Evolutionary conservation across 495 filamentous ascomycete species (phyloP), one percentile per base, ranked within the genome.

Genomic region (Pseudomonodictys pantanalensis): DNA sequence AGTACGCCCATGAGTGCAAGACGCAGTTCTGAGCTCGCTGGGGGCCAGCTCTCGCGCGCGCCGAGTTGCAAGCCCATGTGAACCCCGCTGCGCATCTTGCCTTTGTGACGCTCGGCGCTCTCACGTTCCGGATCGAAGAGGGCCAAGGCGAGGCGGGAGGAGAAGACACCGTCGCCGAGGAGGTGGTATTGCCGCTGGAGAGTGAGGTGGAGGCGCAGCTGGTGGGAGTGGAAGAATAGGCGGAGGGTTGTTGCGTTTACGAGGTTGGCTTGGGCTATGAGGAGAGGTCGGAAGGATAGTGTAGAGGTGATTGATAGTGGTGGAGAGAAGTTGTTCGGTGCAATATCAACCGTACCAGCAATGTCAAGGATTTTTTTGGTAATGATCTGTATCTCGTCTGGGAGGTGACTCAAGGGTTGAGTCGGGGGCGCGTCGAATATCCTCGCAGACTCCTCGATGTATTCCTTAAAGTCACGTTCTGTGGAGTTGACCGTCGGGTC

Each of bases 1-100:
- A 98, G 77, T 11, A 97, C 79, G 0, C 90, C 92, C 79, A 91
- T 95, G 35, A 98, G 77, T 12, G 89, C 90, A 2, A 97, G 78
- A 0, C 90, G 84, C 26, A 98, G 76, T 66, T 98, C 93, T 4
- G 91, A 96, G 70, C 88, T 93, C 29, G 91, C 90, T 7, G 93
- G 92, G 23, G 92, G 92, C 93, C 92, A 97, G 24, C 79, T 88
- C 44, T 88, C 82, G 56, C 90, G 80, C 17, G 78, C 84, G 7
- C 86, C 88, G 1, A 97, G 72, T 9, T 88, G 85, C 33, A 97
- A 77, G 1, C 93, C 93, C 76, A 95, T 92, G 44, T 79, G 77
- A 8, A 85, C 86, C 10, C 86, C 86, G 30, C 78, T 83, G 3
- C 86, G 81, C 15, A 86, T 79, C 20, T 85, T 81, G 3, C 89